Base-by-base conservation (phyloP, 2,329 filamentous ascomycete genomes). In the Cordyceps tenuipes region DNA sequence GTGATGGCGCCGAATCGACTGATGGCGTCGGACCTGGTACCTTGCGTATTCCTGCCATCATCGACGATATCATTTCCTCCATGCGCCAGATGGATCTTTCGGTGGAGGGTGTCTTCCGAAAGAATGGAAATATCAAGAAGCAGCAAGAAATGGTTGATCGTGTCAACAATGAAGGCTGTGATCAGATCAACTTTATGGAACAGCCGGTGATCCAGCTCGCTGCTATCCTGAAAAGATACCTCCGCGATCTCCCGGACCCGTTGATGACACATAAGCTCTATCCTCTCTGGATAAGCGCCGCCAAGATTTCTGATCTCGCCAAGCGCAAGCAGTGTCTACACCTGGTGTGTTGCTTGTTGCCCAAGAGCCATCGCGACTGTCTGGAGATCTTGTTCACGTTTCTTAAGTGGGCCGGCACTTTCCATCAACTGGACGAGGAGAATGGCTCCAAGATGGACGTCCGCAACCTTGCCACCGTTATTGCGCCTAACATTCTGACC, bases 71-170 rank as follows among this genome's bases (percentile, higher is more conserved):
- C 53, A 88, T 99, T 43, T 89, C 90, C 4, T 91, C 92, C 13
- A 96, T 99, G 90, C 87, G 92, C 67, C 94, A 93, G 74, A 97
- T 99, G 91, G 94, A 99, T 72, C 91, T 99, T 77, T 97, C 93
- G 1, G 91, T 99, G 1, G 94, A 99, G 73, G 94, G 94, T 68
- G 92, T 99, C 23, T 99, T 99, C 83, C 87, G 94, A 67, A 99
- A 99, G 81, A 99, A 97, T 68, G 94, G 94, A 67, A 99, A 97
- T 73, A 97, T 99, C 76, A 93, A 94, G 73, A 90, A 92, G 66
- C 80, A 97, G 49, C 90, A 89, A 66, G 92, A 96, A 63, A 79
- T 95, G 7, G 87, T 91, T 44, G 90, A 95, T 60, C 80, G 87
- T 66, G 91, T 99, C 64, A 94, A 99, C 72, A 84, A 84, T 49